A percentile compares a stretch with the other conserved stretches of the same genome.
These are phyloP conservation scores for Stenogyne calaminthoides DNA, from an alignment of 305 asterid genomes.

Conservation along the genomic window DNA sequence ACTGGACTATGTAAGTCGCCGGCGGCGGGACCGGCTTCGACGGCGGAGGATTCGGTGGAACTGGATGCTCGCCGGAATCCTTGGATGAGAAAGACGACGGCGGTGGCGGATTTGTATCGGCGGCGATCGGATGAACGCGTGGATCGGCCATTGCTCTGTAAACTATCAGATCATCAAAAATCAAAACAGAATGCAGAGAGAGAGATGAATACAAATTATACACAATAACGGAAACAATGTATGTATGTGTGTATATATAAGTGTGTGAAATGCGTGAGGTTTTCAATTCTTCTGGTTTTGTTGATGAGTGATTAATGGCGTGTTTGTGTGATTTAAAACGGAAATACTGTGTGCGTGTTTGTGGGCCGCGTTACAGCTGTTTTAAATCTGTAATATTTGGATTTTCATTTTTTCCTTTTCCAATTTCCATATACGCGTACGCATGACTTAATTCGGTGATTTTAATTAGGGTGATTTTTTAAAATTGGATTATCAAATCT, in stretches of 20 bases:
- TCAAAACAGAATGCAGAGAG: background rate
- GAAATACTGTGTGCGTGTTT: background rate
- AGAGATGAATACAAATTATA: no score
- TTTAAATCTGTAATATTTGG: background rate
- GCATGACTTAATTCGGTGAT: background rate
- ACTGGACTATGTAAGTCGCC: conserved; percentile 63
- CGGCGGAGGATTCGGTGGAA: conserved; percentile 29
- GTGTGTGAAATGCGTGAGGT: background rate
- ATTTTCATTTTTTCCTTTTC: background rate
- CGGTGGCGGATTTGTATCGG: conserved; percentile 14
- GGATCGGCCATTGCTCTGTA: conserved; percentile 31
- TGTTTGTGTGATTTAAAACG: background rate
- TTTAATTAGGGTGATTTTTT: background rate
- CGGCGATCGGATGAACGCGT: conserved; percentile 39
- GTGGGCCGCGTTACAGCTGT: background rate
- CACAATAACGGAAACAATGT: no score
- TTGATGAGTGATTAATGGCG: background rate
- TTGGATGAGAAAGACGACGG: conserved; percentile 23
- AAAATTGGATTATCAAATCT: no score
- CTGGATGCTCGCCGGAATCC: conserved; percentile 24
- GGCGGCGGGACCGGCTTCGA: conserved; percentile 43
- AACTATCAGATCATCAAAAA: background rate
- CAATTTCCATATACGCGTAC: no score
- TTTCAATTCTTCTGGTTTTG: background rate
- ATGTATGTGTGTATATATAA: no score